Percentiles rank a stretch among this genome's conserved stretches.
phyloP scores from a whole-genome alignment of 495 filamentous ascomycete species.

The Platismatia glauca region DNA sequence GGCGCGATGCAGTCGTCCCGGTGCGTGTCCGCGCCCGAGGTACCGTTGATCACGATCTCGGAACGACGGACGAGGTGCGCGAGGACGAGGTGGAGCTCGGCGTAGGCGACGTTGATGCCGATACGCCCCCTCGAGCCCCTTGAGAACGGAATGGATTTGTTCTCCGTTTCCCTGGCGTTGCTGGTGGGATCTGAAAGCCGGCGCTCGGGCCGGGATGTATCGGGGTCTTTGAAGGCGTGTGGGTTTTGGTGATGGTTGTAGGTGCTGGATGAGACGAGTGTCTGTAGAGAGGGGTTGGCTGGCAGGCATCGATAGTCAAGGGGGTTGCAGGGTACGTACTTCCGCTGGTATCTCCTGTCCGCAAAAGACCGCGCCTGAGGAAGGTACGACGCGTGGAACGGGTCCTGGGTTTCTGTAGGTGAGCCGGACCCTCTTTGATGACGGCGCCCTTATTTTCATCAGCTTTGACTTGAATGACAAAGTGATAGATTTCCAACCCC shows the following conservation, averaged over 20 bases:
- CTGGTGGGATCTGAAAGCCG: constrained; percentile 29
- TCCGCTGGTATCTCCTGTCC: not conserved
- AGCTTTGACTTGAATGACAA: not conserved
- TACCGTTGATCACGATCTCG: not conserved
- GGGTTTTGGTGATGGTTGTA: constrained; percentile 26
- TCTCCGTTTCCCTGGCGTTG: constrained; percentile 13
- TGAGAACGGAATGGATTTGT: constrained; percentile 32
- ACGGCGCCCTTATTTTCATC: not conserved
- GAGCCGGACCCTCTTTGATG: not conserved
- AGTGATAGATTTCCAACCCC: not conserved
- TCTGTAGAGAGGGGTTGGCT: not conserved
- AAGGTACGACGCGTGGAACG: not conserved
- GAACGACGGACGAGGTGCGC: constrained; percentile 36
- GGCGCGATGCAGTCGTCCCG: not conserved
- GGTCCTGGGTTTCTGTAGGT: not conserved
- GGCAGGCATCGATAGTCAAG: not conserved
- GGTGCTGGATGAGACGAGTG: not conserved
- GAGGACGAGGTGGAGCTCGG: constrained; percentile 37
- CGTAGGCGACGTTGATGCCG: constrained; percentile 39
- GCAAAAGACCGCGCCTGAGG: not conserved
- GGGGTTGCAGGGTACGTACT: not conserved
- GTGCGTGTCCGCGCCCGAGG: not conserved
- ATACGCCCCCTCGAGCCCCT: constrained; percentile 41
- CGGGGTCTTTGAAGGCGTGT: constrained; percentile 28
- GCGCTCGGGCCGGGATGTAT: constrained; percentile 32